Conservation (phyloP, 345 rosid species). For the Trapa bicornis region DNA sequence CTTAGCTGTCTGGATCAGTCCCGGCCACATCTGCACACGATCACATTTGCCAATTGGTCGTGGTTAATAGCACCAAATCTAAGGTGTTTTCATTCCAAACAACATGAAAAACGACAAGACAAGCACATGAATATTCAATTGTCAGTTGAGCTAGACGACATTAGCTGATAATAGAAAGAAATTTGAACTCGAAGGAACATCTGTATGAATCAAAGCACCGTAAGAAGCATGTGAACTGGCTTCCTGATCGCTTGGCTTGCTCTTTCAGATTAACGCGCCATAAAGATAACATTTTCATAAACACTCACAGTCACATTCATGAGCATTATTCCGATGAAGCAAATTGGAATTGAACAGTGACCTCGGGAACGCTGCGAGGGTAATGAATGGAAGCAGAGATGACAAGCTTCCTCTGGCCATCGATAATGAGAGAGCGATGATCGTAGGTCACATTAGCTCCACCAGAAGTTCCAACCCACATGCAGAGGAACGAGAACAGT, state of each 20-base stretch:
- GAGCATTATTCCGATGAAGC: not conserved
- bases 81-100: not conserved
- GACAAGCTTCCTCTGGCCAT: constrained; percentile 39
- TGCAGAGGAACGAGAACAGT: constrained; percentile 2
- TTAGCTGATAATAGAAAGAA: not conserved
- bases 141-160: not conserved
- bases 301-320: not conserved
- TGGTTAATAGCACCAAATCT: not conserved
- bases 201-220: not conserved
- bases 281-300: not conserved
- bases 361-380: constrained; percentile 53
- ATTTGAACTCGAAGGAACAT: not conserved
- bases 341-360: constrained; percentile 7
- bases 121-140: not conserved
- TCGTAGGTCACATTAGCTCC: constrained; percentile 38
- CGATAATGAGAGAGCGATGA: constrained; percentile 33
- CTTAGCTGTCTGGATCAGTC: constrained; percentile 69
- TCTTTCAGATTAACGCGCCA: not conserved
- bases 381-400: constrained; percentile 53
- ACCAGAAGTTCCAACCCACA: not conserved
- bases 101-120: not conserved
- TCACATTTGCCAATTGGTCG: not conserved
- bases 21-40: constrained; percentile 72
- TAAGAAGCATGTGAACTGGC: too few relatives aligned
- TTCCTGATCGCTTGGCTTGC: too few relatives aligned